Percentiles rank a stretch among this genome's conserved stretches.
These are phyloP conservation scores for Backusella luteola DNA, from an alignment of 192 early-diverging fungal genomes.

Conservation along the genomic window DNA sequence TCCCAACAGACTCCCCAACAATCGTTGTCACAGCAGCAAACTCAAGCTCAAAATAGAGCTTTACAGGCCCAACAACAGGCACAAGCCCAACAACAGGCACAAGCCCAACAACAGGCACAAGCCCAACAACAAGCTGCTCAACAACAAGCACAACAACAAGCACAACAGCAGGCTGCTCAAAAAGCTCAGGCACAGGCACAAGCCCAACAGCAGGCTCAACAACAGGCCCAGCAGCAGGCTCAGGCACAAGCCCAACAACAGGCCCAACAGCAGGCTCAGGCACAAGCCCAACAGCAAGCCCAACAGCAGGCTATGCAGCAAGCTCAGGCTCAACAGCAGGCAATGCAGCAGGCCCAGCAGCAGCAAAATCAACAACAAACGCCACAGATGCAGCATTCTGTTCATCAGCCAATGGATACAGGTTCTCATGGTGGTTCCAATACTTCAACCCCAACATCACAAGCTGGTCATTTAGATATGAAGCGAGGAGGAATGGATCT, in stretches of 20 bases:
- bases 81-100: not conserved
- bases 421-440: not conserved
- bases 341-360: not conserved
- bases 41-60: constrained; percentile 4
- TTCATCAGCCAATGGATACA: not conserved
- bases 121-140: not conserved
- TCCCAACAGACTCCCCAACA: constrained; percentile 10
- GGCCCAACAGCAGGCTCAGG: not conserved
- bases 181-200: not conserved
- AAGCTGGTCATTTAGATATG: not conserved
- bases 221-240: constrained; percentile 2
- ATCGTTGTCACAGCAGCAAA: constrained; percentile 21
- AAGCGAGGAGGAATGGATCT: constrained; percentile 34
- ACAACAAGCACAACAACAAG: not conserved
- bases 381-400: constrained; percentile 21
- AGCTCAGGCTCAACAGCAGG: constrained; percentile 5
- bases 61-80: constrained; percentile 18
- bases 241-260: constrained; percentile 12
- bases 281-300: constrained; percentile 9
- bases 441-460: not conserved
- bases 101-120: not conserved
- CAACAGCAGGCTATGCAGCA: constrained; percentile 9
- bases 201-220: constrained; percentile 10
- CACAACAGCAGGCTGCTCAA: not conserved
- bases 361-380: not conserved